phyloP scores from a whole-genome alignment of 2,329 filamentous ascomycete genomes.

The Scedosporium dehoogii region DNA sequence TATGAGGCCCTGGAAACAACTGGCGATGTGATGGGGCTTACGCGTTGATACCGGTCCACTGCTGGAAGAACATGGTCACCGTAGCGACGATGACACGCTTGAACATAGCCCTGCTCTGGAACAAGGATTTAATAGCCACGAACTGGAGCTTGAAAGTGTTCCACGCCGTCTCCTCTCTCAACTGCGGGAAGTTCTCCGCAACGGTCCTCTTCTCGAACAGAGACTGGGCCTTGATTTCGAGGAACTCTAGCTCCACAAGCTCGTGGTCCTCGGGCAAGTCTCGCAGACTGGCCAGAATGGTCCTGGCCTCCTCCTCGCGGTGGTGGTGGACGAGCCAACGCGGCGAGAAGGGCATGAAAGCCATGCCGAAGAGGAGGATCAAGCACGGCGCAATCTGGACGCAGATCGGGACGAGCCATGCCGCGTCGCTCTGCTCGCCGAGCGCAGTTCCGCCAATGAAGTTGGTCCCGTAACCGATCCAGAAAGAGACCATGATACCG shows the following conservation, averaged over 20 bases:
- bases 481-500: conserved; percentile 56
- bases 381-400: conserved; percentile 60
- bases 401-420: conserved; percentile 66
- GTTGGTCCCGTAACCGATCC: conserved; percentile 56
- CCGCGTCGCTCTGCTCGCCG: conserved; percentile 49
- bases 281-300: conserved; percentile 54
- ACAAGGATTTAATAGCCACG: conserved; percentile 54
- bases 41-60: conserved; percentile 12
- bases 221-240: conserved; percentile 75
- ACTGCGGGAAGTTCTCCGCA: conserved; percentile 56
- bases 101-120: conserved; percentile 57
- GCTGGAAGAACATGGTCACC: conserved; percentile 52
- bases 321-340: conserved; percentile 64
- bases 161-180: conserved; percentile 48
- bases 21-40: not conserved
- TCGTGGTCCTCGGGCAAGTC: conserved; percentile 52
- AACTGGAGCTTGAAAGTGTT: conserved; percentile 62
- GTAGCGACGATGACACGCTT: conserved; percentile 54
- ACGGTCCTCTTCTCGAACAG: conserved; percentile 66
- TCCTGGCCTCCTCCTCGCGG: conserved; percentile 57
- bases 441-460: conserved; percentile 47
- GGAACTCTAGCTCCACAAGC: conserved; percentile 63
- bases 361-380: conserved; percentile 58
- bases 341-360: conserved; percentile 73
- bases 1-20: not conserved